phyloP scores from a whole-genome alignment of 352 stramenopile genomes.

The Blastocystis sp. region DNA sequence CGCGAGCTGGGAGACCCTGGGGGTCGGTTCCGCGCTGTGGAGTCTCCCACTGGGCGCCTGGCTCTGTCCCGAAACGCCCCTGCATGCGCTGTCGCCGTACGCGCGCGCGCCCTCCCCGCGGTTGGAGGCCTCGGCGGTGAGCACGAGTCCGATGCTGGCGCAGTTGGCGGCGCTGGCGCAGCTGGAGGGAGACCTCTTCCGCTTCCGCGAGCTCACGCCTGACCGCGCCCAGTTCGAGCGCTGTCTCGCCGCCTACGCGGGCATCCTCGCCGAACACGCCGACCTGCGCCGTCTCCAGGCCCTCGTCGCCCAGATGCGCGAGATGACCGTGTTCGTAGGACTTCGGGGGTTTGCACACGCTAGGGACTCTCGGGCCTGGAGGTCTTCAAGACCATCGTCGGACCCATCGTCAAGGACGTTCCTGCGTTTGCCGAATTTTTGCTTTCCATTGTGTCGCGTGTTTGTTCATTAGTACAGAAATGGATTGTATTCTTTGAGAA shows the following conservation, averaged over 20 bases:
- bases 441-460: background rate
- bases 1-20: background rate
- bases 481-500: too few relatives aligned
- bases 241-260: background rate
- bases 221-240: background rate
- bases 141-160: background rate
- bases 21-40: background rate
- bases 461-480: background rate
- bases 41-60: background rate
- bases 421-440: slow-evolving; percentile 1
- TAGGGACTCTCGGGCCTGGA: slow-evolving; percentile 2
- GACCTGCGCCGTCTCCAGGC: background rate
- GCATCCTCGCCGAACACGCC: background rate
- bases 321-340: background rate
- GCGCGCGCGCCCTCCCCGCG: background rate
- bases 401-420: slow-evolving; percentile 36
- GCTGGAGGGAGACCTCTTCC: background rate
- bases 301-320: background rate
- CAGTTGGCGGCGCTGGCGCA: background rate
- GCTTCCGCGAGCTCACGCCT: background rate
- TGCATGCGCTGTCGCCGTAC: background rate
- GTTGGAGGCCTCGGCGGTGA: background rate
- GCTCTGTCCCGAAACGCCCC: background rate
- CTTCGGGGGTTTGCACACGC: background rate
- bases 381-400: slow-evolving; percentile 1